phyloP scores from a whole-genome alignment of 768 basidiomycete species.

The Lactarius indigo region DNA sequence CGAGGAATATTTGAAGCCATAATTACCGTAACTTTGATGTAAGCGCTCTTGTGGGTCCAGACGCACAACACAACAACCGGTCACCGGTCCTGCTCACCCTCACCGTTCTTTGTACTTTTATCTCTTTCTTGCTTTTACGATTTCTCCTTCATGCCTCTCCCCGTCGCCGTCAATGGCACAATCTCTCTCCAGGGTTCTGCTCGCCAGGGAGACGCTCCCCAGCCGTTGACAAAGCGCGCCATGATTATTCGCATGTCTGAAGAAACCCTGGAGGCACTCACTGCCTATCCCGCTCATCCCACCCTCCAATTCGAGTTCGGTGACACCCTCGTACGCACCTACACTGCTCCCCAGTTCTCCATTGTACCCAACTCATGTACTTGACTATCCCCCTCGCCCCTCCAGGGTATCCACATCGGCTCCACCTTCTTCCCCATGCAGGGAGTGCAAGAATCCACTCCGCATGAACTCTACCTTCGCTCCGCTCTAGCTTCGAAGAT shows the following conservation, averaged over 20 bases:
- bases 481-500: constrained; percentile 54
- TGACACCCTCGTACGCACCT: constrained; percentile 48
- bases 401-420: constrained; percentile 53
- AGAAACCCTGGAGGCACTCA: constrained; percentile 67
- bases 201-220: constrained; percentile 50
- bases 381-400: background rate
- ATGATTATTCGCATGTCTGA: constrained; percentile 74
- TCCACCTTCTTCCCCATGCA: constrained; percentile 61
- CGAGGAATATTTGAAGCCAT: constrained; percentile 58
- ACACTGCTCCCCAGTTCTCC: background rate
- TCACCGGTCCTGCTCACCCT: background rate
- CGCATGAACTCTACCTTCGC: constrained; percentile 73
- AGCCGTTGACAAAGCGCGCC: constrained; percentile 64
- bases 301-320: constrained; percentile 62
- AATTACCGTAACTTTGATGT: background rate
- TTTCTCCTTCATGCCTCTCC: constrained; percentile 56
- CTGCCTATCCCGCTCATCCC: constrained; percentile 42
- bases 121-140: constrained; percentile 9
- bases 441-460: constrained; percentile 47
- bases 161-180: constrained; percentile 39
- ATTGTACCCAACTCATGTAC: background rate
- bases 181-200: constrained; percentile 59
- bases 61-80: background rate
- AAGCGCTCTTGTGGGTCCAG: background rate
- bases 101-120: constrained; percentile 3